These are phyloP conservation scores for Haplosporangium sp. DNA, from an alignment of 371 early-diverging fungal genomes.

Conservation along the genomic window DNA sequence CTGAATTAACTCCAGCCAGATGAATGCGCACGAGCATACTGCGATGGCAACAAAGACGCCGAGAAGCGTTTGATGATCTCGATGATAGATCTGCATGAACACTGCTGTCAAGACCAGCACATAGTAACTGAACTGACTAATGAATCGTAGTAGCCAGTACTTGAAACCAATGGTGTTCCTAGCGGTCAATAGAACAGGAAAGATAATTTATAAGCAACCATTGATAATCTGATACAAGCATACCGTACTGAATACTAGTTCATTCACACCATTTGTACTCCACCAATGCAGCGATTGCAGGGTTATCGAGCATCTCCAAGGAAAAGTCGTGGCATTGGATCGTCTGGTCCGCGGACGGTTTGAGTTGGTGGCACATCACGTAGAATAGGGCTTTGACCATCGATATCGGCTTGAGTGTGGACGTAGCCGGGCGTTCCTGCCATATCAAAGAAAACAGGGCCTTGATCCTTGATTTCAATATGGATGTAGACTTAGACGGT, in stretches of 20 bases:
- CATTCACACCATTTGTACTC: conserved; percentile 25
- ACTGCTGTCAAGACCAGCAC: conserved; percentile 3
- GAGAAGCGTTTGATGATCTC: not conserved
- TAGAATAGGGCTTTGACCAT: not conserved
- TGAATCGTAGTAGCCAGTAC: conserved; percentile 23
- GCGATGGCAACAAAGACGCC: conserved; percentile 13
- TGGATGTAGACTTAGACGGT: too few species aligned
- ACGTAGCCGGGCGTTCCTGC: not conserved
- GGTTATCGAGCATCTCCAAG: conserved; percentile 15
- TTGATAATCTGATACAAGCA: too few species aligned
- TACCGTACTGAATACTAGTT: not conserved
- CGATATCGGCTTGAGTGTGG: not conserved
- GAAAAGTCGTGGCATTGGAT: conserved; percentile 5
- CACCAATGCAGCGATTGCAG: conserved; percentile 19
- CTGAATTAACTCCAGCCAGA: conserved; percentile 18
- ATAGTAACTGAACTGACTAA: conserved; percentile 11
- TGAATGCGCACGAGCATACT: conserved; percentile 1
- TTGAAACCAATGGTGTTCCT: conserved; percentile 21
- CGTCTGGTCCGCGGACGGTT: not conserved
- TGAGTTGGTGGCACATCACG: not conserved
- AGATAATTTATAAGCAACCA: not conserved
- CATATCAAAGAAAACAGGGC: not conserved
- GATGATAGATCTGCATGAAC: conserved; percentile 11
- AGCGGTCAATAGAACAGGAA: not conserved
- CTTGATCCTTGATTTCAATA: not conserved